These are phyloP conservation scores for Erysimum cheiranthoides DNA, from an alignment of 345 rosid species.

Conservation along the genomic window DNA sequence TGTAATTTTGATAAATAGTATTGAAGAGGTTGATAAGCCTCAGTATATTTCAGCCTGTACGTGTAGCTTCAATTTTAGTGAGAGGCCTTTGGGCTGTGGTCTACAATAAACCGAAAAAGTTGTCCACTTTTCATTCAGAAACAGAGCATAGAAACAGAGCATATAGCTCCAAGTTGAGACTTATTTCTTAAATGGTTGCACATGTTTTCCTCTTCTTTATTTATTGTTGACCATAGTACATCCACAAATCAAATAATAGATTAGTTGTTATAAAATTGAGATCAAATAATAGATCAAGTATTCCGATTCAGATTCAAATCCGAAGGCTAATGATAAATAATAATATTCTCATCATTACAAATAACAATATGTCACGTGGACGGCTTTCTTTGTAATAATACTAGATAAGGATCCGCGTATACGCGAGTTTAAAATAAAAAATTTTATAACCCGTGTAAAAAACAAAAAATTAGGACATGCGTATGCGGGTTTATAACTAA, in stretches of 20 bases:
- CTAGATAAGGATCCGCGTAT: no score
- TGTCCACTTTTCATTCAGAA: not conserved
- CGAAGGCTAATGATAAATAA: slow-evolving; percentile 29
- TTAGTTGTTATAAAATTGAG: not conserved
- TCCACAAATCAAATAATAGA: slow-evolving; percentile 15
- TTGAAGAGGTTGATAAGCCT: not conserved
- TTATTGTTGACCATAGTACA: not conserved
- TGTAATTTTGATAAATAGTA: not conserved
- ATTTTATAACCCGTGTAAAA: no score
- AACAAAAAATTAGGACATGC: no score
- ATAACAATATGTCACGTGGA: slow-evolving; percentile 32
- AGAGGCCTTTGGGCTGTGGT: not conserved
- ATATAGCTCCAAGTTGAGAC: not conserved
- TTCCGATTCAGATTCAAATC: slow-evolving; percentile 31
- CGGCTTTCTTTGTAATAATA: slow-evolving; percentile 12
- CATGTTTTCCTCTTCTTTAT: not conserved
- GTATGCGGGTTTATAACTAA: no score
- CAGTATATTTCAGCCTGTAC: not conserved
- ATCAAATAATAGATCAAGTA: not conserved
- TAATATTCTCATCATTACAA: slow-evolving; percentile 19
- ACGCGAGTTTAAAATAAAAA: no score
- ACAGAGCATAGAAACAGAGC: not conserved
- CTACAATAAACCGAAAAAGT: not conserved
- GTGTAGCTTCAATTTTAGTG: not conserved
- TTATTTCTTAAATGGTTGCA: not conserved